Evolutionary conservation across 2,329 filamentous ascomycete species (phyloP).

Genomic region (Microsporum ferrugineum): DNA sequence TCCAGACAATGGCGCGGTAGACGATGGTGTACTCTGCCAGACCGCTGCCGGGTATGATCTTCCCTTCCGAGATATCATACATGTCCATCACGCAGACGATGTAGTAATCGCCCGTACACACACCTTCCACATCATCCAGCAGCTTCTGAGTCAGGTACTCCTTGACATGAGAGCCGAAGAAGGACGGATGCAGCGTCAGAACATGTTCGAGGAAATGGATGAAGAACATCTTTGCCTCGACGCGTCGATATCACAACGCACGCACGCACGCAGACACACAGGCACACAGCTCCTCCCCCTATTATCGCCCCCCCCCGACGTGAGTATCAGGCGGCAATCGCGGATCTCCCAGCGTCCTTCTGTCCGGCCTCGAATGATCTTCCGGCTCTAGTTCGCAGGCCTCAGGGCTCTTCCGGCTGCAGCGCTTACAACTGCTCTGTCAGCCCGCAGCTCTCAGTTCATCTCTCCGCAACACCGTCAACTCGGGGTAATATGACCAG

Average conservation of each 20-base stretch:
- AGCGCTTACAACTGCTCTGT: neutral
- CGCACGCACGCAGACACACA: no score
- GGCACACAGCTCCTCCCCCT: neutral
- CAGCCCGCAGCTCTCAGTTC: neutral
- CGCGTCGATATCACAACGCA: neutral
- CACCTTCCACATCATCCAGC: slow-evolving; percentile 85
- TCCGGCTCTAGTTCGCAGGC: neutral
- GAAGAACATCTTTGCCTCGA: slow-evolving; percentile 66
- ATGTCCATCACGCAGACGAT: slow-evolving; percentile 97
- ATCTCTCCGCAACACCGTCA: neutral
- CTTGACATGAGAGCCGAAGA: slow-evolving; percentile 88
- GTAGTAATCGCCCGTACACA: slow-evolving; percentile 89
- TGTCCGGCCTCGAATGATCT: neutral
- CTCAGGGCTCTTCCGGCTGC: neutral
- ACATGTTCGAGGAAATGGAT: slow-evolving; percentile 92
- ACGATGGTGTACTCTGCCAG: slow-evolving; percentile 89
- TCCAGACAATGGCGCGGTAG: slow-evolving; percentile 93
- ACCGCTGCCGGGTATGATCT: slow-evolving; percentile 82
- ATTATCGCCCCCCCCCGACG: neutral
- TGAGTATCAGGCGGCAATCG: no score
- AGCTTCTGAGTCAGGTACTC: slow-evolving; percentile 83
- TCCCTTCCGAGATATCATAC: slow-evolving; percentile 85
- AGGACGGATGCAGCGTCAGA: slow-evolving; percentile 90
- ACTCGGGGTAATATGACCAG: no score
- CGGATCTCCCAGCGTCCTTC: neutral